Base-by-base conservation (phyloP, 441 rosid species). In the Adansonia grandidieri region DNA sequence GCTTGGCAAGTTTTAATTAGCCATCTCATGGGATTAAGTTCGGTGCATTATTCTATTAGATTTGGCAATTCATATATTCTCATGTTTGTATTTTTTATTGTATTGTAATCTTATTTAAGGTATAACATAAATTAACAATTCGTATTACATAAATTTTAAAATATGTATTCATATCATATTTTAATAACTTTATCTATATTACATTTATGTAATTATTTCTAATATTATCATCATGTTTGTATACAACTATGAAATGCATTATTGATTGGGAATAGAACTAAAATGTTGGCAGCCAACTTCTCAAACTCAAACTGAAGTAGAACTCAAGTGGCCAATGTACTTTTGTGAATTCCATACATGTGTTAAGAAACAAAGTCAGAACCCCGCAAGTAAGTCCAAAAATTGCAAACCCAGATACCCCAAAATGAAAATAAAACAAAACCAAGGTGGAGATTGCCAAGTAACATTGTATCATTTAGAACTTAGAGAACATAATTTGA, bases 381-480 rank as follows among this genome's bases (percentile, higher is more conserved):
- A 54, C 5, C 80, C 77, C 84, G 45, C 51, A 14, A 1, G 2
- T 2, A 6, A 63, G 13, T 54, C 80, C 69, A 74, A 56, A 73
- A 74, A 79, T 19, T 71, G 76, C 66, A 67, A 51, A 66, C 78
- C 54, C 74, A 79, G 78, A 71, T 73, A 22, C 77, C 32, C 14
- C 19, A 78, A 80, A 83, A 80, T 65, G 7, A 15, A 15, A 56
- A 5, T 6, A 40, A 78, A 68, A 62, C 82, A 79, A 47, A 77
- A 80, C 62, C 14, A 45, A n/a, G 79, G 65, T 74, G 80, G 80
- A 78, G 78, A 47, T 70, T 78, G 77, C 77, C 64, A 20, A 4
- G 20, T 72, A 11, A 22, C 15, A 53, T 71, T 67, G 73, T 9
- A 82, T 17, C 44, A 40, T 82, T 48, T 75, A 22, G 81, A 64